Conservation (phyloP, 164 flowering plant species). For the Dillenia suffruticosa region DNA sequence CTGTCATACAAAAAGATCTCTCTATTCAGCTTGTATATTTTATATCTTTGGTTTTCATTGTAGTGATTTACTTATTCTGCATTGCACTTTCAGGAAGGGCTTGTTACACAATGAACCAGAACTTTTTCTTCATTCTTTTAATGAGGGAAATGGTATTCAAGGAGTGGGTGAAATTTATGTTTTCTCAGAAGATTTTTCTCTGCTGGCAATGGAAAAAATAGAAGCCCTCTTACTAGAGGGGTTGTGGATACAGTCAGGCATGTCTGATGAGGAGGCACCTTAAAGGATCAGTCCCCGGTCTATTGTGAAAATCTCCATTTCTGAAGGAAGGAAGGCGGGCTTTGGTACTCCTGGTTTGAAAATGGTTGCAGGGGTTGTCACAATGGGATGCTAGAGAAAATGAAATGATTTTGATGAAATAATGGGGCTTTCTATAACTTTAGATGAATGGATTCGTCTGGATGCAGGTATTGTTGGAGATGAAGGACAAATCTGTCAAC, state of each 20-base stretch:
- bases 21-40: background rate
- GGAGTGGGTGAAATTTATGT: constrained; percentile 55
- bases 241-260: constrained; percentile 83
- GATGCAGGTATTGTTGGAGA: constrained; percentile 27
- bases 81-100: constrained; percentile 40
- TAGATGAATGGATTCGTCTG: constrained; percentile 47
- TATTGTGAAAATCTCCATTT: background rate
- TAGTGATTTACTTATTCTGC: constrained; percentile 25
- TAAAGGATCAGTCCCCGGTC: constrained; percentile 38
- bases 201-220: constrained; percentile 87
- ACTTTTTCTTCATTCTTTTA: constrained; percentile 18
- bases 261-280: constrained; percentile 77
- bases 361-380: constrained; percentile 14
- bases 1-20: background rate
- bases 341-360: constrained; percentile 3
- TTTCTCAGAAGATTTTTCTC: constrained; percentile 86
- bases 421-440: constrained; percentile 28
- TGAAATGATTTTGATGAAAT: constrained; percentile 18
- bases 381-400: constrained; percentile 1
- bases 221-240: constrained; percentile 96
- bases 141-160: constrained; percentile 21
- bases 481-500: constrained; percentile 23
- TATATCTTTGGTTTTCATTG: constrained; percentile 3
- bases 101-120: constrained; percentile 36
- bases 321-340: constrained; percentile 2